phyloP scores from a whole-genome alignment of 2,329 filamentous ascomycete genomes.

The Fusarium chaquense region DNA sequence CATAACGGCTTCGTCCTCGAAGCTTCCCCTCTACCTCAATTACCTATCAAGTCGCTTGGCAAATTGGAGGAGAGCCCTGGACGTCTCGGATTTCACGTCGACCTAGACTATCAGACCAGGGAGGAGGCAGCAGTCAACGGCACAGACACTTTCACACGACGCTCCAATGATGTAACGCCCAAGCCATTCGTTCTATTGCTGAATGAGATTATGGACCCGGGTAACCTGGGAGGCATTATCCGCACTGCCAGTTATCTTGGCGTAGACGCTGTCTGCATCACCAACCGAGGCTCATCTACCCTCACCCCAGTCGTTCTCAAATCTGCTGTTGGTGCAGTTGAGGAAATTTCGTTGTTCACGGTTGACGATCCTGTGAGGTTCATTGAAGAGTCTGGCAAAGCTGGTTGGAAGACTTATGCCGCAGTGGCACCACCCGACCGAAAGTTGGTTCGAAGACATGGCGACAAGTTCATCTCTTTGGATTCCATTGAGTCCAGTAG shows the following conservation, averaged over 20 bases:
- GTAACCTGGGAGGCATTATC: constrained; percentile 90
- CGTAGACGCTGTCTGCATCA: constrained; percentile 83
- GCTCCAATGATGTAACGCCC: constrained; percentile 51
- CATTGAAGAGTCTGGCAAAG: constrained; percentile 72
- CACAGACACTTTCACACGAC: constrained; percentile 61
- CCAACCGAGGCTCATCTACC: constrained; percentile 77
- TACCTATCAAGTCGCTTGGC: constrained; percentile 72
- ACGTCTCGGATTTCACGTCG: constrained; percentile 67
- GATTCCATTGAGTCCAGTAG: constrained; percentile 62
- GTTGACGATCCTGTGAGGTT: constrained; percentile 77
- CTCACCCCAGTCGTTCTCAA: constrained; percentile 85
- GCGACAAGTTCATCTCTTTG: constrained; percentile 61
- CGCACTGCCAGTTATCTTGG: constrained; percentile 93
- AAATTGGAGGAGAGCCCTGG: constrained; percentile 58
- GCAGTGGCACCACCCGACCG: constrained; percentile 67
- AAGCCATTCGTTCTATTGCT: constrained; percentile 80
- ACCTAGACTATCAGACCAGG: constrained; percentile 73
- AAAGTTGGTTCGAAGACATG: constrained; percentile 51
- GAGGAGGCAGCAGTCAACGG: constrained; percentile 84
- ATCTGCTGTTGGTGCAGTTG: constrained; percentile 87
- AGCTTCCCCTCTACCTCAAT: constrained; percentile 81
- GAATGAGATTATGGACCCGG: constrained; percentile 84
- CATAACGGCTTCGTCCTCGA: constrained; percentile 94
- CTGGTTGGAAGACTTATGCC: constrained; percentile 87
- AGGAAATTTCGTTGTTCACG: constrained; percentile 80